These are phyloP conservation scores for Phaeosphaeria sp. DNA, from an alignment of 2,329 filamentous ascomycete species.

Conservation along the genomic window DNA sequence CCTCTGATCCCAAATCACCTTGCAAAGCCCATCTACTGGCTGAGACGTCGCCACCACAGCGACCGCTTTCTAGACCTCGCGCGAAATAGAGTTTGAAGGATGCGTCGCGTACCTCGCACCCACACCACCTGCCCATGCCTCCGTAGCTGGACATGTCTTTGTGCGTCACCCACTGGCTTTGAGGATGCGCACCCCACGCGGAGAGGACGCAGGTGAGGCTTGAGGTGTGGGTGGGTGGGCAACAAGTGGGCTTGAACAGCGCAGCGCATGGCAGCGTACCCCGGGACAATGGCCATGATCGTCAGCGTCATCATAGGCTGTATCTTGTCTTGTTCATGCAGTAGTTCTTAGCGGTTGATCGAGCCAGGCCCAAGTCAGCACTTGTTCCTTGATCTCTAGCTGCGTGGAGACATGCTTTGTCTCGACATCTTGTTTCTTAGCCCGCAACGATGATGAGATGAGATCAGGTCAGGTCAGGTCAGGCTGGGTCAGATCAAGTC, in stretches of 20 bases:
- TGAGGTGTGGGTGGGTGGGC: neutral
- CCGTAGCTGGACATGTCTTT: too few species aligned
- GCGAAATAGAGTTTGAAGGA: neutral
- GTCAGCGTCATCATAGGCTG: neutral
- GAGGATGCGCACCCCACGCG: neutral
- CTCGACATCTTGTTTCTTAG: neutral
- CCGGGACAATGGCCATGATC: neutral
- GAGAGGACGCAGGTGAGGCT: neutral
- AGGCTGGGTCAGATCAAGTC: too few species aligned
- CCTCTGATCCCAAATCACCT: neutral
- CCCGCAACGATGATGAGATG: neutral
- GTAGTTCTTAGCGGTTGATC: neutral
- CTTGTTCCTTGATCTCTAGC: neutral
- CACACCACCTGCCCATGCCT: too few species aligned
- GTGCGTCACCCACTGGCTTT: neutral
- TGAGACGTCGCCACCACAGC: neutral
- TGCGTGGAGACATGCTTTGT: neutral
- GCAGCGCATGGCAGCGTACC: neutral
- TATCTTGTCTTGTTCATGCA: neutral
- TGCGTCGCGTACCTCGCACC: neutral
- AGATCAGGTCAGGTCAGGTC: neutral
- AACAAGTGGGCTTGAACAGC: neutral
- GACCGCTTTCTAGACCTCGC: neutral
- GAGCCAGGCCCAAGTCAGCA: neutral
- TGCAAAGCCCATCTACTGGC: neutral